Conservation (phyloP, 179 eudicot species). For the Spergularia azorica region DNA sequence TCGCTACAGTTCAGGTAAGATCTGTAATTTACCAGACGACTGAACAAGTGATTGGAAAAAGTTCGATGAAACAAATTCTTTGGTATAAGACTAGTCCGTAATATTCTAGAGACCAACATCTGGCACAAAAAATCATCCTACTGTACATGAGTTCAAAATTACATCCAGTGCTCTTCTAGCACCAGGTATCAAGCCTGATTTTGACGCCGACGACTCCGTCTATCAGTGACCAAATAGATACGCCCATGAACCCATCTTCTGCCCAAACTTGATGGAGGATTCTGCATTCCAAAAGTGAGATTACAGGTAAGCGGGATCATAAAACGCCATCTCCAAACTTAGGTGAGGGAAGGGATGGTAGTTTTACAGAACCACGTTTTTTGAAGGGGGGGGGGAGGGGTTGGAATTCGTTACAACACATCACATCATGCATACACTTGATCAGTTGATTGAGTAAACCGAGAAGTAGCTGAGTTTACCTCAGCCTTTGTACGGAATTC, state of each 20-base stretch:
- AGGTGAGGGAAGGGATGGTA: no score
- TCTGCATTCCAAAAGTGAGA: constrained; percentile 43
- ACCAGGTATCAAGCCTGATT: constrained; percentile 30
- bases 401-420: neutral
- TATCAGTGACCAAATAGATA: constrained; percentile 61
- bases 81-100: neutral
- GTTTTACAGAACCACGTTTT: no score
- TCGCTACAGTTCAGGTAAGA: neutral
- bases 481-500: constrained; percentile 88
- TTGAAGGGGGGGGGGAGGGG: neutral
- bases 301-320: neutral
- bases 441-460: neutral
- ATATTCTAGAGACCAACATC: constrained; percentile 10
- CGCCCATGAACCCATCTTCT: constrained; percentile 89
- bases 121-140: constrained; percentile 19
- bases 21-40: no score
- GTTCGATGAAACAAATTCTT: no score
- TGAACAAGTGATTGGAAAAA: no score
- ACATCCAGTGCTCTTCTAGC: neutral
- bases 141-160: constrained; percentile 28
- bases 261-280: constrained; percentile 53
- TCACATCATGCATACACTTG: neutral
- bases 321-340: no score
- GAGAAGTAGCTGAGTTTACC: constrained; percentile 43
- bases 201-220: constrained; percentile 45